phyloP scores from a whole-genome alignment of 2,329 filamentous ascomycete species.

The Clarireedia hainanense region DNA sequence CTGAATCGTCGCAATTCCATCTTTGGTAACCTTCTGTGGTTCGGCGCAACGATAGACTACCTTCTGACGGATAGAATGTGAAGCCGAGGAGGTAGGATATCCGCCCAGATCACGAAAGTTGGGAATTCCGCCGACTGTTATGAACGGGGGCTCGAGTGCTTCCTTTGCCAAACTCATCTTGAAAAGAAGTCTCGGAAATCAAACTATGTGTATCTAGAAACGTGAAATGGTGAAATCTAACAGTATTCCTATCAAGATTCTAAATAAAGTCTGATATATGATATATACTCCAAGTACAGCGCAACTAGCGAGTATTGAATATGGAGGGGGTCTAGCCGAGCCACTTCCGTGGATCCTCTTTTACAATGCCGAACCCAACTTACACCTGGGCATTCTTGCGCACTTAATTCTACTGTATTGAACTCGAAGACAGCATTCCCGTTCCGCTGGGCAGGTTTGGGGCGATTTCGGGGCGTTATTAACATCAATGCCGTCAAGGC shows the following conservation, averaged over 20 bases:
- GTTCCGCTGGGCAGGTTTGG: too few species aligned
- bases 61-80: constrained; percentile 40
- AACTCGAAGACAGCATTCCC: too few species aligned
- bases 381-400: not conserved
- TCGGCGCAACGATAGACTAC: constrained; percentile 63
- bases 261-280: not conserved
- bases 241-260: not conserved
- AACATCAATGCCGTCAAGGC: not conserved
- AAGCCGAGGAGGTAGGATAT: constrained; percentile 34
- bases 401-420: too few species aligned
- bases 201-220: not conserved
- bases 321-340: not conserved
- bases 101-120: constrained; percentile 65
- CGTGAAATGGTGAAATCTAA: not conserved
- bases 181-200: not conserved
- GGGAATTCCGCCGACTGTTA: constrained; percentile 47
- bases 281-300: not conserved
- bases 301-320: not conserved
- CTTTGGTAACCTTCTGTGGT: constrained; percentile 47
- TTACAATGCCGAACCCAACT: not conserved
- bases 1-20: constrained; percentile 44
- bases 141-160: constrained; percentile 38
- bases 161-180: constrained; percentile 13
- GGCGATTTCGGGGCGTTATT: too few species aligned
- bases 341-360: not conserved